Conservation (phyloP, 345 rosid genomes). For the Cardamine resedifolia region DNA sequence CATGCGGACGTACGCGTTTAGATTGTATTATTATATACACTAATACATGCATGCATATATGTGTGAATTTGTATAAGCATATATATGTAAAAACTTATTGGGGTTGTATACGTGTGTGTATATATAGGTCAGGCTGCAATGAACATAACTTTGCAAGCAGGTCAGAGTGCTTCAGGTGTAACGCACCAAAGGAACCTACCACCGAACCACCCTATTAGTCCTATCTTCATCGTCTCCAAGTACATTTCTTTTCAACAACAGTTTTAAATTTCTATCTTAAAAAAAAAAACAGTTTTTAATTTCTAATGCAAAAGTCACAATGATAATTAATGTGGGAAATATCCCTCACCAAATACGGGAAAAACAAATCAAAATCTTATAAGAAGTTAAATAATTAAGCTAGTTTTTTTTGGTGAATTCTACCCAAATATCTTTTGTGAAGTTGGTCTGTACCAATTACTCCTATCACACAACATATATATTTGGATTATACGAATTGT, state of each 20-base stretch:
- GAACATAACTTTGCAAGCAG: conserved; percentile 95
- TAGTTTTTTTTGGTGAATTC: background rate
- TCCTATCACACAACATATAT: background rate
- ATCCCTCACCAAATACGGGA: background rate
- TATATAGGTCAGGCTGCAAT: conserved; percentile 69
- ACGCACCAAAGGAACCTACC: conserved; percentile 69
- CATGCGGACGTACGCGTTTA: background rate
- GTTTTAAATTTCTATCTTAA: too few species aligned
- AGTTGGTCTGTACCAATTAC: background rate
- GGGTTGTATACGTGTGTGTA: background rate
- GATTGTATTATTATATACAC: background rate
- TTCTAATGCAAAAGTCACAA: background rate
- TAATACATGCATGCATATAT: background rate
- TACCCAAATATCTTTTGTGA: background rate
- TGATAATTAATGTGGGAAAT: background rate
- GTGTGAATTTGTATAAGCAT: background rate
- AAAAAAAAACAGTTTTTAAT: background rate
- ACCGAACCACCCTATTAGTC: conserved; percentile 43
- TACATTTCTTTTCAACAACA: background rate
- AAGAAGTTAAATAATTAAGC: background rate
- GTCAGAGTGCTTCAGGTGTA: conserved; percentile 88
- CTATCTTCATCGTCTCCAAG: background rate
- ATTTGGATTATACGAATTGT: too few species aligned
- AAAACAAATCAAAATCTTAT: background rate
- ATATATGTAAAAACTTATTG: background rate